phyloP scores from a whole-genome alignment of 2,329 filamentous ascomycete species.

The Neofusicoccum cordaticola region DNA sequence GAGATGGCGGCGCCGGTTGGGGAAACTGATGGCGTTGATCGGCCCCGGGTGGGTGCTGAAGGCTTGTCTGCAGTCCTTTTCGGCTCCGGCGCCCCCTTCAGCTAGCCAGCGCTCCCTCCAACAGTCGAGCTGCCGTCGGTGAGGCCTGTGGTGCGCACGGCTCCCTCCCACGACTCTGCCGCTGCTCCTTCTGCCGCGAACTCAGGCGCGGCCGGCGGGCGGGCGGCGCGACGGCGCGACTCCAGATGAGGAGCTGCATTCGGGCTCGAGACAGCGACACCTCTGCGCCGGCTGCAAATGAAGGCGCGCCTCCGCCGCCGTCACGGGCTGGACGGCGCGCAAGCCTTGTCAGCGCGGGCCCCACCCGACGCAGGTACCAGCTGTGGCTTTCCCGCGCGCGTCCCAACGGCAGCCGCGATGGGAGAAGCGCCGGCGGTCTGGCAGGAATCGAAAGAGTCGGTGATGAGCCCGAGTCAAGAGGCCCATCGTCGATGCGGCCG shows the following conservation, averaged over 20 bases:
- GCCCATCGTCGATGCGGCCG: background rate
- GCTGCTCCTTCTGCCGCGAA: background rate
- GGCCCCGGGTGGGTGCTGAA: slow-evolving; percentile 7
- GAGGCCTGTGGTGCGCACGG: background rate
- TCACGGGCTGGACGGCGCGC: background rate
- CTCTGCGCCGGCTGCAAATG: background rate
- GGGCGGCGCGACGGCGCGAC: background rate
- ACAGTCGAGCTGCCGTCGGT: background rate
- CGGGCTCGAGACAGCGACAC: too few relatives aligned
- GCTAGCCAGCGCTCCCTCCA: background rate
- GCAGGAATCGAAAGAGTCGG: slow-evolving; percentile 10
- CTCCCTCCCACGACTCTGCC: background rate
- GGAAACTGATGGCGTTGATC: slow-evolving; percentile 10
- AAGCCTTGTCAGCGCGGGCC: background rate
- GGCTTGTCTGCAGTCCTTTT: background rate
- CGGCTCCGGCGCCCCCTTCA: slow-evolving; percentile 9
- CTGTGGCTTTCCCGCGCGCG: background rate
- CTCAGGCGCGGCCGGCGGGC: background rate
- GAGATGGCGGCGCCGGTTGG: background rate
- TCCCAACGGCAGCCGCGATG: background rate
- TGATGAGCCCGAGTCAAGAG: background rate
- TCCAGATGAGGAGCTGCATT: background rate
- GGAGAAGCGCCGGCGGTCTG: background rate
- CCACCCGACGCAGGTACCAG: slow-evolving; percentile 15
- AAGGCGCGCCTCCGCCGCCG: too few relatives aligned